Conservation (phyloP, 2,329 filamentous ascomycete species). For the Ophiostoma sp. region DNA sequence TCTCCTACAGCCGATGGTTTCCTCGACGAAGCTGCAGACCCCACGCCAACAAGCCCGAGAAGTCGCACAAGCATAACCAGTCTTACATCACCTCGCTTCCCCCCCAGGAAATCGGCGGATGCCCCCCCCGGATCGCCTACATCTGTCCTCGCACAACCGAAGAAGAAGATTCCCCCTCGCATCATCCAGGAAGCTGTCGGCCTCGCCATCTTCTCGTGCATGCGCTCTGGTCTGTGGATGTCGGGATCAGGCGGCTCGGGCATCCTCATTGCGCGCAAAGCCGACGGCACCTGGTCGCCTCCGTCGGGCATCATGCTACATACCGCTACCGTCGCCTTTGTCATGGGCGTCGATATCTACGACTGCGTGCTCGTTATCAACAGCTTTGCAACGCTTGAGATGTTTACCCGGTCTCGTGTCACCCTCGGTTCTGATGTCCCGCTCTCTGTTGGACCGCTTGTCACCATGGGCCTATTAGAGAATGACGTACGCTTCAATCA, state of each 20-base stretch:
- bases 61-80: constrained; percentile 24
- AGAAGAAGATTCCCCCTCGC: constrained; percentile 77
- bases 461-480: constrained; percentile 47
- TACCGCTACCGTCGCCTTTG: constrained; percentile 80
- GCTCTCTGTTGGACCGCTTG: constrained; percentile 50
- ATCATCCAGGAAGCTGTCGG: constrained; percentile 87
- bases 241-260: constrained; percentile 88
- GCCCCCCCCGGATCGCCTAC: constrained; percentile 22
- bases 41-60: constrained; percentile 30
- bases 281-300: constrained; percentile 63
- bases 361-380: constrained; percentile 94
- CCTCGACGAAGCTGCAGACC: constrained; percentile 41
- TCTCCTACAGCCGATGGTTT: constrained; percentile 48
- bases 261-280: constrained; percentile 74
- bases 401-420: constrained; percentile 72
- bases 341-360: constrained; percentile 90
- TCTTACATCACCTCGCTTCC: constrained; percentile 22
- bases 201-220: constrained; percentile 89
- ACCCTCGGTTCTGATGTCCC: constrained; percentile 48
- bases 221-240: constrained; percentile 88
- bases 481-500: constrained; percentile 42
- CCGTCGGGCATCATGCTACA: constrained; percentile 88
- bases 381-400: constrained; percentile 73
- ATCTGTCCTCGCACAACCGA: constrained; percentile 45
- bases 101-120: constrained; percentile 19